Percentiles rank a stretch among this genome's conserved stretches.
Conservation (phyloP, 2,329 filamentous ascomycete species). For the Exophiala viscosa region DNA sequence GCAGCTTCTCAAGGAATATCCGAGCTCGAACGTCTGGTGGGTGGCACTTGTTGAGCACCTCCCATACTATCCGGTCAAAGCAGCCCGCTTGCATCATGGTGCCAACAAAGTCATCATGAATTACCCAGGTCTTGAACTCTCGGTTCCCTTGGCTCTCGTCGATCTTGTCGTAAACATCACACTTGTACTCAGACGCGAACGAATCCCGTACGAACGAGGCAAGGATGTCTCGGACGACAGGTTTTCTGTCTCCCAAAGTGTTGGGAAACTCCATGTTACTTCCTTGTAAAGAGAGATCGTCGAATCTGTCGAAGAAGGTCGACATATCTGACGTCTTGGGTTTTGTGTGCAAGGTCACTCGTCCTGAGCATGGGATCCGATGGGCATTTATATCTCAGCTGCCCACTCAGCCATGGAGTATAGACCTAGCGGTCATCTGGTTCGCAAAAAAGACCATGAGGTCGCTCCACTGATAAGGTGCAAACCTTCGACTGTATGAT, state of each 20-base stretch:
- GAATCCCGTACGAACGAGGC: slow-evolving; percentile 41
- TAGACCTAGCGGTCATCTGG: no score
- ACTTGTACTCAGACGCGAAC: slow-evolving; percentile 42
- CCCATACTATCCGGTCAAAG: slow-evolving; percentile 42
- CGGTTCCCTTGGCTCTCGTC: slow-evolving; percentile 26
- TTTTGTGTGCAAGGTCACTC: not conserved
- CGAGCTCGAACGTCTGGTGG: slow-evolving; percentile 40
- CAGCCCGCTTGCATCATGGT: slow-evolving; percentile 45
- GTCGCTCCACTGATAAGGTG: no score
- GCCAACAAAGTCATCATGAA: slow-evolving; percentile 43
- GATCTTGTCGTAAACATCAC: slow-evolving; percentile 37
- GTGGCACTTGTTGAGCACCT: slow-evolving; percentile 42
- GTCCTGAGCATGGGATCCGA: no score
- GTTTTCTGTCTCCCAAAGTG: slow-evolving; percentile 16
- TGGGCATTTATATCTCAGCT: not conserved
- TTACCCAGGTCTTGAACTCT: slow-evolving; percentile 41
- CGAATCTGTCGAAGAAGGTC: slow-evolving; percentile 17
- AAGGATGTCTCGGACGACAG: slow-evolving; percentile 39
- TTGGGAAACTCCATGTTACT: slow-evolving; percentile 11
- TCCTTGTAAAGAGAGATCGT: slow-evolving; percentile 15
- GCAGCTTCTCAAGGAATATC: slow-evolving; percentile 44
- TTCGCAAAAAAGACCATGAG: no score
- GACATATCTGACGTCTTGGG: slow-evolving; percentile 11
- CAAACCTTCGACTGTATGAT: no score
- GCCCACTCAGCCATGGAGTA: no score